These are phyloP conservation scores for Diplosphaera chodatii DNA, from an alignment of 139 green algal genomes.

Conservation along the genomic window DNA sequence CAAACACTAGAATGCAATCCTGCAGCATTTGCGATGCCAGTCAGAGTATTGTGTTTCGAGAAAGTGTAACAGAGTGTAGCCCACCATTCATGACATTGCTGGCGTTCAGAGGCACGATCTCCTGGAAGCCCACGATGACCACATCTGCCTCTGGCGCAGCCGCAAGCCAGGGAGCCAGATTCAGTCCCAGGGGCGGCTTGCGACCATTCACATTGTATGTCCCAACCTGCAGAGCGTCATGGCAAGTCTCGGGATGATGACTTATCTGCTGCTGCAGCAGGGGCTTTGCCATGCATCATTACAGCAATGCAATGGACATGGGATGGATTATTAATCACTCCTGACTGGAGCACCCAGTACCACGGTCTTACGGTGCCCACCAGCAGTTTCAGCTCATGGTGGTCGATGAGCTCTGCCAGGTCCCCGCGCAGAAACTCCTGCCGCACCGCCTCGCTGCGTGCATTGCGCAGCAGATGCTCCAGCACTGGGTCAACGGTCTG, in stretches of 20 bases:
- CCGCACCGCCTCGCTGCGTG: constrained; percentile 30
- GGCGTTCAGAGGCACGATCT: constrained; percentile 73
- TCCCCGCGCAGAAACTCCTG: constrained; percentile 27
- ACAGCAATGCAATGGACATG: no score
- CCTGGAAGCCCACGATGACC: constrained; percentile 71
- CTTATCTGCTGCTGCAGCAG: no score
- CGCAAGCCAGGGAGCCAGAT: constrained; percentile 48
- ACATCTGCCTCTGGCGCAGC: constrained; percentile 37
- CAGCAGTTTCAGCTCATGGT: constrained; percentile 19
- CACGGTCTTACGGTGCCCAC: not conserved
- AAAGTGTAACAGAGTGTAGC: no score
- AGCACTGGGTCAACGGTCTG: constrained; percentile 23
- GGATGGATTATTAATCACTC: no score
- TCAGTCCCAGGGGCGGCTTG: constrained; percentile 32
- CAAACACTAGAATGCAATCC: no score
- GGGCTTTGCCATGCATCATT: no score
- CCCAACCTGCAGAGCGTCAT: constrained; percentile 33
- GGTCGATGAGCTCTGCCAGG: constrained; percentile 25
- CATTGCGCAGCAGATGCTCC: constrained; percentile 39
- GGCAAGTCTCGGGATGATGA: no score
- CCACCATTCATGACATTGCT: constrained; percentile 61
- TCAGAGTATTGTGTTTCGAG: no score
- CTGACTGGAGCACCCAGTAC: no score
- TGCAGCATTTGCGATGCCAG: no score
- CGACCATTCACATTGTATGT: constrained; percentile 73